Percentiles rank a stretch among this genome's conserved stretches.
These are phyloP conservation scores for Trichoderma erinaceum DNA, from an alignment of 495 filamentous ascomycete species.

Conservation along the genomic window DNA sequence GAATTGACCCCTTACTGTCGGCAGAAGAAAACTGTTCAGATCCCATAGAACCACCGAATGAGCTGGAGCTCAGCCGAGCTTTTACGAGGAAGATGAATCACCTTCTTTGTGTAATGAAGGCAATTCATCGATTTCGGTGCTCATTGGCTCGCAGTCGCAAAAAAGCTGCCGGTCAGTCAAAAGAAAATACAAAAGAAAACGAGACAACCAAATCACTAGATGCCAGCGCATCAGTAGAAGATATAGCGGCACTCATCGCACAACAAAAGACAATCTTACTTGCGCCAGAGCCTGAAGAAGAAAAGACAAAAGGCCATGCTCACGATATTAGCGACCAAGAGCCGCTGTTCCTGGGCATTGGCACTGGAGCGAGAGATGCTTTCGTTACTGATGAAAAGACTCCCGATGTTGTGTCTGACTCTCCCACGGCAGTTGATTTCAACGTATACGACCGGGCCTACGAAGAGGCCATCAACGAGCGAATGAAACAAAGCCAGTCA, in stretches of 20 bases:
- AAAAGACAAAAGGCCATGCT: slow-evolving; percentile 51
- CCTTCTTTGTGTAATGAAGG: slow-evolving; percentile 83
- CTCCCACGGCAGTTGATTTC: slow-evolving; percentile 70
- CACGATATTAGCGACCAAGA: slow-evolving; percentile 57
- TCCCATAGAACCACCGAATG: slow-evolving; percentile 70
- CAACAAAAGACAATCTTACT: slow-evolving; percentile 33
- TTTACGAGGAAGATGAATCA: slow-evolving; percentile 84
- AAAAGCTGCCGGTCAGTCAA: slow-evolving; percentile 15
- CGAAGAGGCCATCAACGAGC: slow-evolving; percentile 69
- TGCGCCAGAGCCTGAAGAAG: slow-evolving; percentile 18
- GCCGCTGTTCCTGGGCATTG: slow-evolving; percentile 67
- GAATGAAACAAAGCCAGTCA: slow-evolving; percentile 31
- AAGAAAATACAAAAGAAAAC: slow-evolving; percentile 24
- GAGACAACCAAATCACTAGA: slow-evolving; percentile 28
- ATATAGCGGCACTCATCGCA: slow-evolving; percentile 32
- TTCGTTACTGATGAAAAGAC: slow-evolving; percentile 26
- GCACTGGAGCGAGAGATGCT: slow-evolving; percentile 47
- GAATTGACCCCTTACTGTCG: slow-evolving; percentile 72
- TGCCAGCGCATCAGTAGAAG: background rate
- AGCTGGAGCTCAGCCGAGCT: slow-evolving; percentile 81
- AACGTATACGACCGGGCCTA: slow-evolving; percentile 88
- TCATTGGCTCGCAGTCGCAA: slow-evolving; percentile 30
- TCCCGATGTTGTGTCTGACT: slow-evolving; percentile 65
- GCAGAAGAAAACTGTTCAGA: slow-evolving; percentile 81
- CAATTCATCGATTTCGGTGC: slow-evolving; percentile 76